Evolutionary conservation across 257 asterid genomes (phyloP).

Genomic region (Solanum paucissectum): DNA sequence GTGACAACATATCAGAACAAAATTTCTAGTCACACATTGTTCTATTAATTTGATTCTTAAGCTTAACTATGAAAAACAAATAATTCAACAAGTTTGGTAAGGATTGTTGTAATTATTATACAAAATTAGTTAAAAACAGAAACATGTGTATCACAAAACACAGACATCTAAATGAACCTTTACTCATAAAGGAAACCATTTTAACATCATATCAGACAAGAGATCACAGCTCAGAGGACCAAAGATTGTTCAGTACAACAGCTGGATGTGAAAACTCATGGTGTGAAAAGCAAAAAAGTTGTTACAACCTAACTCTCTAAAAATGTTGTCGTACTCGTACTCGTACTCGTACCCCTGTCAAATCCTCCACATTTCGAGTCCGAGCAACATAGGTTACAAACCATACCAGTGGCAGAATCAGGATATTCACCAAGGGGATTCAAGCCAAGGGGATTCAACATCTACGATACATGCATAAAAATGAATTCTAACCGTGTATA

Average conservation of each 20-base stretch:
- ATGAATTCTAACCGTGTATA: no score
- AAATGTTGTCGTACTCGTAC: not conserved
- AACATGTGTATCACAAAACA: not conserved
- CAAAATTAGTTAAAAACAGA: not conserved
- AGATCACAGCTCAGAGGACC: not conserved
- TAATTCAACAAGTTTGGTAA: not conserved
- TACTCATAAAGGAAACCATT: not conserved
- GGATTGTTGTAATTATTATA: not conserved
- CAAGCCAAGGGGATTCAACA: not conserved
- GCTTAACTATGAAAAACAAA: not conserved
- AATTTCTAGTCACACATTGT: not conserved
- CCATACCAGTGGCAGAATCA: not conserved
- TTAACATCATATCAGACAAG: not conserved
- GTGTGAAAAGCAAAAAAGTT: constrained; percentile 11
- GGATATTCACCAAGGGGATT: not conserved
- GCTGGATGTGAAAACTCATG: constrained; percentile 3
- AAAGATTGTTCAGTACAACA: not conserved
- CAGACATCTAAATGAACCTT: not conserved
- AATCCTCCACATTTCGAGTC: not conserved
- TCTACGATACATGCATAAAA: not conserved
- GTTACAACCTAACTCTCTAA: not conserved
- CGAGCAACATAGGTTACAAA: not conserved
- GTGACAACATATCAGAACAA: not conserved
- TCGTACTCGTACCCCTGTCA: not conserved
- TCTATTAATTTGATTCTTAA: not conserved